Conservation (phyloP, 306 rosid species). For the Cyclanthera cordifolia region DNA sequence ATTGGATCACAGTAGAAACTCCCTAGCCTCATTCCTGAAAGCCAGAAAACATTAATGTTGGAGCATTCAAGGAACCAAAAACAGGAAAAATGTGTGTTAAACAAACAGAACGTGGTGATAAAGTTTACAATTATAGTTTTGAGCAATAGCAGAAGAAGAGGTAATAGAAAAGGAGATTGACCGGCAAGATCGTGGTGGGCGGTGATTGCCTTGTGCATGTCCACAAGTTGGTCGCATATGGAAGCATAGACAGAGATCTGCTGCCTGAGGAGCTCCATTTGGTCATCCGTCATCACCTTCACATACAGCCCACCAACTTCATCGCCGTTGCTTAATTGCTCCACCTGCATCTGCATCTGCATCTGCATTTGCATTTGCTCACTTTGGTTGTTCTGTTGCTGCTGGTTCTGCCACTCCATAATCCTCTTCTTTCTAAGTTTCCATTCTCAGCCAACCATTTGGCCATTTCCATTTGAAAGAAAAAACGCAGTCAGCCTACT, state of each 20-base stretch:
- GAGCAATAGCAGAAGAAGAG: slow-evolving; percentile 2
- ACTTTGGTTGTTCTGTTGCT: slow-evolving; percentile 14
- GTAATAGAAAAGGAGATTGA: slow-evolving; percentile 14
- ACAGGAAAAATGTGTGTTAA: too few relatives aligned
- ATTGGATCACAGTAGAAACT: slow-evolving; percentile 51
- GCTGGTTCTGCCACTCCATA: slow-evolving; percentile 19
- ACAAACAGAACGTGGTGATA: too few relatives aligned
- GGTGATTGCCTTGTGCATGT: slow-evolving; percentile 52
- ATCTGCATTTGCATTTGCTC: not conserved
- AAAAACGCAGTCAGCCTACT: too few relatives aligned
- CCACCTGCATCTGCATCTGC: slow-evolving; percentile 10
- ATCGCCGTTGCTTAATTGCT: slow-evolving; percentile 14
- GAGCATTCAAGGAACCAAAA: not conserved
- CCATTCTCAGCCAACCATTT: slow-evolving; percentile 5
- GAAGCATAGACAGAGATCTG: slow-evolving; percentile 58
- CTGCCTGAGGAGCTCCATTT: slow-evolving; percentile 48
- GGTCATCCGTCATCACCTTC: slow-evolving; percentile 70
- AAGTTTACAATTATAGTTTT: not conserved
- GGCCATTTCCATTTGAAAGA: not conserved
- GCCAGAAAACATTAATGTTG: not conserved
- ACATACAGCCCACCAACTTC: slow-evolving; percentile 22
- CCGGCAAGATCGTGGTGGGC: slow-evolving; percentile 56
- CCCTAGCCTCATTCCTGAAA: slow-evolving; percentile 45
- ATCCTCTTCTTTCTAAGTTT: not conserved
- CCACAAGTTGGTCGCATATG: slow-evolving; percentile 55